Conservation (phyloP, 495 filamentous ascomycete species). For the Parmelia sp. region DNA sequence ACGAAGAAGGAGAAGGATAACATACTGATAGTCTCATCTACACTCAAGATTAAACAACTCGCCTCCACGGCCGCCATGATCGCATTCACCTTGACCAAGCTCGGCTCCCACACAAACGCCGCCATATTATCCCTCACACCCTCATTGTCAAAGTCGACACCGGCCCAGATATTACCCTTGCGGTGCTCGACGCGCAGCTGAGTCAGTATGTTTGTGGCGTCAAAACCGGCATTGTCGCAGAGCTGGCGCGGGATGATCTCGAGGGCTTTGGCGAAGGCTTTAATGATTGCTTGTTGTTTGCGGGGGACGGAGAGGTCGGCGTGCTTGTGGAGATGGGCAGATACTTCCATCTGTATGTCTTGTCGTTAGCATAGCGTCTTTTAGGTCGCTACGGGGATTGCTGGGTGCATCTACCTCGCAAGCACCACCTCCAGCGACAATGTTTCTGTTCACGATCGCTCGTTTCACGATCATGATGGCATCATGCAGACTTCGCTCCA, state of each 20-base stretch:
- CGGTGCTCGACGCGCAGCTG: constrained; percentile 89
- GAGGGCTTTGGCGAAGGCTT: constrained; percentile 93
- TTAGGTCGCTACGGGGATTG: neutral
- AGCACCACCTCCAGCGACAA: constrained; percentile 92
- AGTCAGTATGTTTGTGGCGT: constrained; percentile 96
- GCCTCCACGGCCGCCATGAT: constrained; percentile 95
- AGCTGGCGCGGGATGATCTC: constrained; percentile 95
- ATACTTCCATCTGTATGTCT: constrained; percentile 70
- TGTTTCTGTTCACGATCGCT: constrained; percentile 83
- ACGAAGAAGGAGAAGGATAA: constrained; percentile 21
- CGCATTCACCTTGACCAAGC: constrained; percentile 93
- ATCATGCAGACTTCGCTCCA: constrained; percentile 93
- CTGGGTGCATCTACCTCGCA: constrained; percentile 47
- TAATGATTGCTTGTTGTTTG: constrained; percentile 96
- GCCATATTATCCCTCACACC: constrained; percentile 88
- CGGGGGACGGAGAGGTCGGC: constrained; percentile 86
- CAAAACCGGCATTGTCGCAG: constrained; percentile 97
- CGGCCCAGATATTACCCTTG: constrained; percentile 85
- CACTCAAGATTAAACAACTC: constrained; percentile 86
- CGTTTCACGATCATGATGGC: constrained; percentile 99
- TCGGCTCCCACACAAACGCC: constrained; percentile 94
- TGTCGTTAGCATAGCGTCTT: neutral
- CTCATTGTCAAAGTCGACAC: constrained; percentile 90
- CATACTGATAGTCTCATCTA: constrained; percentile 92
- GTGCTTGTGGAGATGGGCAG: constrained; percentile 81